phyloP scores from a whole-genome alignment of 805 yeast genomes.

The Scheffersomyces spartinae region DNA sequence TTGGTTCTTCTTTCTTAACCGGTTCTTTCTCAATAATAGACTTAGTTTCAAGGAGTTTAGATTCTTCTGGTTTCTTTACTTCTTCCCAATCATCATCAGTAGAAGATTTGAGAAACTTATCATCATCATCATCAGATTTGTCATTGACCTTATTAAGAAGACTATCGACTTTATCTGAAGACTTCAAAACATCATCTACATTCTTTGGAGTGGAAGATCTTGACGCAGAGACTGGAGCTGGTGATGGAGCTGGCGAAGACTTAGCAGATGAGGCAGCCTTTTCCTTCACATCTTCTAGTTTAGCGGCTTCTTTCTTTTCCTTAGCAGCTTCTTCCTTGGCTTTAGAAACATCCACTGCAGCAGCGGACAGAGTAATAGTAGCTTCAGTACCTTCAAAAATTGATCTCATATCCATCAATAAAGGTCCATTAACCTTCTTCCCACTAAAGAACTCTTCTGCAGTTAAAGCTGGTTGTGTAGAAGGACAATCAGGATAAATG shows the following conservation, averaged over 20 bases:
- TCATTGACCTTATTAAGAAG: conserved; percentile 27
- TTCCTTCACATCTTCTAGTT: conserved; percentile 5
- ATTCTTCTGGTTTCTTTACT: conserved; percentile 16
- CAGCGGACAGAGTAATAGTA: conserved; percentile 29
- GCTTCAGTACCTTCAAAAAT: conserved; percentile 69
- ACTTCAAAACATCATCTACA: conserved; percentile 27
- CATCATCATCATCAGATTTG: conserved; percentile 27
- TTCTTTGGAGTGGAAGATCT: conserved; percentile 7
- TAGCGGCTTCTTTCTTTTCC: conserved; percentile 5
- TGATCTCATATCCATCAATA: conserved; percentile 63
- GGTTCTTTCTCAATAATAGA: conserved; percentile 6
- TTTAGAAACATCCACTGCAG: conserved; percentile 16
- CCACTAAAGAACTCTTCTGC: conserved; percentile 78
- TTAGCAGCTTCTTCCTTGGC: conserved; percentile 12
- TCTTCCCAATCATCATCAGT: conserved; percentile 32
- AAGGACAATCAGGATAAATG: conserved; percentile 85
- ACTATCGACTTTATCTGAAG: conserved; percentile 21
- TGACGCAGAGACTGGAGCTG: conserved; percentile 5
- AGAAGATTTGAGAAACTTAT: conserved; percentile 6
- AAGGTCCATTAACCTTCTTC: conserved; percentile 71
- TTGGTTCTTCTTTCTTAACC: conserved; percentile 8
- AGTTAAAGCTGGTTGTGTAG: conserved; percentile 63
- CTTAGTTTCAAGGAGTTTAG: conserved; percentile 5
- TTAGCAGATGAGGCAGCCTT: no score
- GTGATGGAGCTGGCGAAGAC: conserved; percentile 13